Evolutionary conservation across 2,329 filamentous ascomycete species (phyloP).

Genomic region (Lizonia empirigonia): DNA sequence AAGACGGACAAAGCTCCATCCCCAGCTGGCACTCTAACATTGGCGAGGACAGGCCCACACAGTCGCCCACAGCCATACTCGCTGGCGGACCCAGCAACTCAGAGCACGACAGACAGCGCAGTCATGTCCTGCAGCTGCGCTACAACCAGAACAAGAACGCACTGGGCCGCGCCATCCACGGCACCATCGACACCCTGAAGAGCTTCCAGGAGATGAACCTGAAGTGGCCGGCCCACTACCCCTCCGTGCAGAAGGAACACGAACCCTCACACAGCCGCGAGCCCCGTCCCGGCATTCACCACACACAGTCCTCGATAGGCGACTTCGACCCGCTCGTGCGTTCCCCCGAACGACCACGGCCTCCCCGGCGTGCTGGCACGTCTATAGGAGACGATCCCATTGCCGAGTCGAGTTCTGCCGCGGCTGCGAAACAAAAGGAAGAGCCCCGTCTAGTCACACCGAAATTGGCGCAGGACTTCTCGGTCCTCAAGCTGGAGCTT

Average conservation of each 20-base stretch:
- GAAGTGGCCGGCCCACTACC: conserved; percentile 94
- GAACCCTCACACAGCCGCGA: conserved; percentile 51
- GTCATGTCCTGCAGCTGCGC: conserved; percentile 88
- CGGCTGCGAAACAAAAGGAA: conserved; percentile 63
- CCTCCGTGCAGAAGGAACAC: conserved; percentile 70
- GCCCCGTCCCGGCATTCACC: conserved; percentile 66
- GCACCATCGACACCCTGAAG: conserved; percentile 82
- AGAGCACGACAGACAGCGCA: conserved; percentile 70
- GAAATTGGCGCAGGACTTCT: conserved; percentile 94
- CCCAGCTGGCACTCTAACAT: conserved; percentile 62
- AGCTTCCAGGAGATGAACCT: conserved; percentile 87
- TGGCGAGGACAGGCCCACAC: conserved; percentile 63
- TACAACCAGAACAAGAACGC: conserved; percentile 91
- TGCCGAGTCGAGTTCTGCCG: conserved; percentile 75
- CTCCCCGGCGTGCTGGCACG: conserved; percentile 73
- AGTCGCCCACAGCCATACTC: conserved; percentile 59
- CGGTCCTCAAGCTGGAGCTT: conserved; percentile 89
- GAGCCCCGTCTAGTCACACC: conserved; percentile 88
- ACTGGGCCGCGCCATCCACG: conserved; percentile 84
- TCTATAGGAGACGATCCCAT: conserved; percentile 62
- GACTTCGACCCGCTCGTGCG: conserved; percentile 52
- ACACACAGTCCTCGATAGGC: conserved; percentile 65
- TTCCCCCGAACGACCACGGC: conserved; percentile 55
- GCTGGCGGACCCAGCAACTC: conserved; percentile 56
- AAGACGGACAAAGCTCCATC: conserved; percentile 63